phyloP scores from a whole-genome alignment of 352 stramenopile genomes.

The Elongisporangium anandrum region DNA sequence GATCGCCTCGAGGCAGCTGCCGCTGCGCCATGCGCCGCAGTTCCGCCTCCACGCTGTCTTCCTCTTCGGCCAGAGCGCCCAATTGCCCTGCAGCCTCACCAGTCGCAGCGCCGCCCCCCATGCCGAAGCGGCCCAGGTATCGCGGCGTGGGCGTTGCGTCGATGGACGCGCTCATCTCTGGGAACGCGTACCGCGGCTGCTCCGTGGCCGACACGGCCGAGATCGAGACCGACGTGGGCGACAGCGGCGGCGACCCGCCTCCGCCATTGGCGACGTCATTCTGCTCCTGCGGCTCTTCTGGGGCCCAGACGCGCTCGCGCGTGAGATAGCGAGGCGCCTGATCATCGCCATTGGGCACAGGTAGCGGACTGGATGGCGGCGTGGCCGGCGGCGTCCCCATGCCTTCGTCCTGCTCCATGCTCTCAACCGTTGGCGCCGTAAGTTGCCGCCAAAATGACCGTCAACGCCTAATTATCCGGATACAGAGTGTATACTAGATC shows the following conservation, averaged over 20 bases:
- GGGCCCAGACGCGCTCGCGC: constrained; percentile 13
- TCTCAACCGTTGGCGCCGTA: neutral
- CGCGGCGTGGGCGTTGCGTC: constrained; percentile 68
- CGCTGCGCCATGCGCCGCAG: constrained; percentile 74
- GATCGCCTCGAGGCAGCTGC: constrained; percentile 68
- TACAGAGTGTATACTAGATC: neutral
- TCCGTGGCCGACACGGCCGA: constrained; percentile 79
- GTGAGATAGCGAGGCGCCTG: constrained; percentile 44
- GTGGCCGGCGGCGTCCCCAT: constrained; percentile 44
- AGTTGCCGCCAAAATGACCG: neutral
- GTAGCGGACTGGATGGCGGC: constrained; percentile 54
- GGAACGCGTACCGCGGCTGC: constrained; percentile 61
- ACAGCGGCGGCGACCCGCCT: constrained; percentile 21
- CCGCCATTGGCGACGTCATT: constrained; percentile 7
- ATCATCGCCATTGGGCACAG: neutral
- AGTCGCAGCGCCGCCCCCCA: constrained; percentile 4
- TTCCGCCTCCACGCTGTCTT: constrained; percentile 76
- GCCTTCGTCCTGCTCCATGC: constrained; percentile 8
- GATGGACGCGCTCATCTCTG: constrained; percentile 79
- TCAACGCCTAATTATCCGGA: neutral
- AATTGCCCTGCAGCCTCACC: constrained; percentile 3
- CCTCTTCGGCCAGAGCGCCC: constrained; percentile 21
- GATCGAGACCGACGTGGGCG: constrained; percentile 60
- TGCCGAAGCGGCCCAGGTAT: constrained; percentile 57
- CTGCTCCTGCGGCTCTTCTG: constrained; percentile 6